Conservation (phyloP, 257 asterid genomes). For the Hygrophila difformis region DNA sequence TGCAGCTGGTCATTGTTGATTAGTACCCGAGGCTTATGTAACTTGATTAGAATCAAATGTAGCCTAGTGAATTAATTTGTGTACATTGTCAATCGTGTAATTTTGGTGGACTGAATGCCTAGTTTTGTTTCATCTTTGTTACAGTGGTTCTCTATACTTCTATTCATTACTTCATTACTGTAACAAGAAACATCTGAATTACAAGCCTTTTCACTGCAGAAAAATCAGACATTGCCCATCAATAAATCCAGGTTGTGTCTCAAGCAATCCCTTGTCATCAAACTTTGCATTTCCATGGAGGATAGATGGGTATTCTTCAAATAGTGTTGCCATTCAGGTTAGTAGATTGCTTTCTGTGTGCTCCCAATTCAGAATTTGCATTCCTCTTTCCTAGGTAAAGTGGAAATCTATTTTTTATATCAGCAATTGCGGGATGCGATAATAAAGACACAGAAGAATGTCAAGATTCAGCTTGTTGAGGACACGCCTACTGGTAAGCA, state of each 20-base stretch:
- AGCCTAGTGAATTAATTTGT: neutral
- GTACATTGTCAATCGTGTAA: neutral
- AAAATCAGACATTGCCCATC: conserved; percentile 90
- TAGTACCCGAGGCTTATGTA: too few species aligned
- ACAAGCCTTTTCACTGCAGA: conserved; percentile 39
- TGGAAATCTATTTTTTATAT: conserved; percentile 6
- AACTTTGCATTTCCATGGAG: conserved; percentile 75
- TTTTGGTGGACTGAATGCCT: conserved; percentile 5
- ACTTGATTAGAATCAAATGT: too few species aligned
- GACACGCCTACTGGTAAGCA: conserved; percentile 51
- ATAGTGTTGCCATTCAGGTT: conserved; percentile 52
- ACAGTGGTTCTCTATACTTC: too few species aligned
- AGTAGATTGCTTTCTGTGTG: neutral
- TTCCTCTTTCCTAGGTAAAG: conserved; percentile 1
- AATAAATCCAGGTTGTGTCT: conserved; percentile 72
- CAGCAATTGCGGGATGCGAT: conserved; percentile 74
- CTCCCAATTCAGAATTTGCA: neutral
- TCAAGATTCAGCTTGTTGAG: conserved; percentile 50
- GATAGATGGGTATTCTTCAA: conserved; percentile 36
- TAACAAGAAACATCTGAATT: too few species aligned
- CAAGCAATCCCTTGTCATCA: conserved; percentile 76
- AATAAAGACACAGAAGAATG: conserved; percentile 71
- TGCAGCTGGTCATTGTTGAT: too few species aligned
- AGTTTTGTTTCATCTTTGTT: neutral
- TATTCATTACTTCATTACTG: too few species aligned